A percentile compares a stretch with the other conserved stretches of the same genome.
Conservation (phyloP, 495 filamentous ascomycete genomes). For the Neurospora sp. region DNA sequence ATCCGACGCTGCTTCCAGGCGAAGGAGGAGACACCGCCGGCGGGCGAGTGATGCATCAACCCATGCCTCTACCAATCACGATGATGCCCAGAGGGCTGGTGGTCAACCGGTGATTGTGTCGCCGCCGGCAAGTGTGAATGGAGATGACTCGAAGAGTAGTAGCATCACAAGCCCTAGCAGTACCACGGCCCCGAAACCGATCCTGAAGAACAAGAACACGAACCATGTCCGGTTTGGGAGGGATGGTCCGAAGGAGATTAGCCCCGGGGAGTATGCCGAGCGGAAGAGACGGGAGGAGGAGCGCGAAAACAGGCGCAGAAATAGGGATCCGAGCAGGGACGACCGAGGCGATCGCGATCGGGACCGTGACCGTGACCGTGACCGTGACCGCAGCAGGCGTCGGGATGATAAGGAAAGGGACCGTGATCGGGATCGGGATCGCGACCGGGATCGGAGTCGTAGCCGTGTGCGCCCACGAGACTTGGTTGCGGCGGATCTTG, state of each 20-base stretch:
- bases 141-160: conserved; percentile 24
- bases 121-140: conserved; percentile 21
- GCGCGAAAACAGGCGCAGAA: conserved; percentile 1
- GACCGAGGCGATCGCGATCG: conserved; percentile 14
- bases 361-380: conserved; percentile 12
- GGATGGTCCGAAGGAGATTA: conserved; percentile 28
- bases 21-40: neutral
- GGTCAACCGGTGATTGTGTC: conserved; percentile 37
- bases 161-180: conserved; percentile 30
- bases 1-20: conserved; percentile 1
- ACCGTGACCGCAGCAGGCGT: conserved; percentile 1
- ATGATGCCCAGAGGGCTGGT: conserved; percentile 11
- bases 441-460: conserved; percentile 8
- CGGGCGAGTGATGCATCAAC: neutral
- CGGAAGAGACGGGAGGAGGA: conserved; percentile 11
- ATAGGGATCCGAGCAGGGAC: conserved; percentile 8
- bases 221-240: conserved; percentile 37
- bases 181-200: conserved; percentile 34
- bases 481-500: conserved; percentile 3
- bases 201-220: conserved; percentile 41
- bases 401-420: neutral
- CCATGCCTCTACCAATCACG: conserved; percentile 8
- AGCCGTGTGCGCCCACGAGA: conserved; percentile 7
- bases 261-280: conserved; percentile 11
- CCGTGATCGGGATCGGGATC: conserved; percentile 15